These are phyloP conservation scores for Colletotrichum filicis DNA, from an alignment of 2,329 filamentous ascomycete species.

Conservation along the genomic window DNA sequence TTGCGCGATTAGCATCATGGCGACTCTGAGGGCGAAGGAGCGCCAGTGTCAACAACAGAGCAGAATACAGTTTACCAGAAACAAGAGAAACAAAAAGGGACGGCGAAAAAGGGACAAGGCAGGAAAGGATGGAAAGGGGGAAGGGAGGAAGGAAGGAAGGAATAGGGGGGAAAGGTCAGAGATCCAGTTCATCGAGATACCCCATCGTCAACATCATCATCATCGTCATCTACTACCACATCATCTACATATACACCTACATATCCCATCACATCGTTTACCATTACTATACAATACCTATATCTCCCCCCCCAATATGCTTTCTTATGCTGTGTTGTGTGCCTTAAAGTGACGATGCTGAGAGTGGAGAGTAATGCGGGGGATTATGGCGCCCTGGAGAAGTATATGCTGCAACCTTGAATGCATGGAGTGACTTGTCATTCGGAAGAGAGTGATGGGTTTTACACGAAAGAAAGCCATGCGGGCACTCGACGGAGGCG, in stretches of 20 bases:
- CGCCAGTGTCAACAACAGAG: not conserved
- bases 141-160: not conserved
- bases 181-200: conserved; percentile 32
- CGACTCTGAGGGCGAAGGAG: not conserved
- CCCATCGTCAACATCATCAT: conserved; percentile 9
- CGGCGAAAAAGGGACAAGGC: not conserved
- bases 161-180: conserved; percentile 3
- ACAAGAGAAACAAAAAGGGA: not conserved
- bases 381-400: not conserved
- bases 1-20: conserved; percentile 24
- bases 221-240: conserved; percentile 5
- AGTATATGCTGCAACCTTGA: not conserved
- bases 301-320: not conserved
- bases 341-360: not conserved
- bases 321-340: not conserved
- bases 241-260: not conserved
- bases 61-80: not conserved
- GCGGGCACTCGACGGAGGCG: too few relatives aligned
- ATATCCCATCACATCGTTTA: not conserved
- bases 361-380: not conserved
- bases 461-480: too few relatives aligned
- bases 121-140: not conserved
- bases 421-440: not conserved
- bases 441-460: too few relatives aligned
- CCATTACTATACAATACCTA: not conserved